Percentiles rank a stretch among this genome's conserved stretches.
Evolutionary conservation across 805 yeast genomes (phyloP).

Genomic region (Candida cerambycidarum): DNA sequence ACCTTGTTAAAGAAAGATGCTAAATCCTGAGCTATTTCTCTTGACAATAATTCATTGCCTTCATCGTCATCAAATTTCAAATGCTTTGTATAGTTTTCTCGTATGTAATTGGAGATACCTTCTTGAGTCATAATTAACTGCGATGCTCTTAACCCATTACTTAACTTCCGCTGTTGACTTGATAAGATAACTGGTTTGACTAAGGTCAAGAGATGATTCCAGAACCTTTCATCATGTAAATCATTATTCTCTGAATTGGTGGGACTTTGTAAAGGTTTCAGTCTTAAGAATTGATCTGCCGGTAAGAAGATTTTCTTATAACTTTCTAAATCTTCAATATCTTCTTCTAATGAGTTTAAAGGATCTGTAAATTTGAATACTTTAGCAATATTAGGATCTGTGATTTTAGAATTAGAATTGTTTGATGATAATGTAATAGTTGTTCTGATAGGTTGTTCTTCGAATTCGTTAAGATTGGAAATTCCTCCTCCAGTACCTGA

Average conservation of each 20-base stretch:
- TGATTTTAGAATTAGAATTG: conserved; percentile 32
- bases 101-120: conserved; percentile 25
- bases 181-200: conserved; percentile 26
- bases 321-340: conserved; percentile 18
- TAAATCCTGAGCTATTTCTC: conserved; percentile 32
- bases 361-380: conserved; percentile 36
- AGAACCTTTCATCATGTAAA: conserved; percentile 16
- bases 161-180: conserved; percentile 22
- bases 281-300: conserved; percentile 33
- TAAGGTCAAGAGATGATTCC: conserved; percentile 19
- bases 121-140: conserved; percentile 28
- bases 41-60: conserved; percentile 21
- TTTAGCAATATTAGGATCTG: conserved; percentile 30
- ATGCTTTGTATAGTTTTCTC: conserved; percentile 9
- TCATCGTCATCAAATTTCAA: conserved; percentile 14
- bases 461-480: not conserved
- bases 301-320: conserved; percentile 33
- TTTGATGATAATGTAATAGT: conserved; percentile 31
- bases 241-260: conserved; percentile 10
- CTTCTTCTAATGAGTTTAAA: conserved; percentile 25
- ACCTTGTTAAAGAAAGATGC: conserved; percentile 24
- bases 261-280: conserved; percentile 18
- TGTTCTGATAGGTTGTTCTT: conserved; percentile 14
- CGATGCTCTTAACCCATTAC: conserved; percentile 23
- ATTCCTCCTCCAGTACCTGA: conserved; percentile 7